phyloP scores from a whole-genome alignment of 2,329 filamentous ascomycete genomes.

The Mycosphaerella arachidis region DNA sequence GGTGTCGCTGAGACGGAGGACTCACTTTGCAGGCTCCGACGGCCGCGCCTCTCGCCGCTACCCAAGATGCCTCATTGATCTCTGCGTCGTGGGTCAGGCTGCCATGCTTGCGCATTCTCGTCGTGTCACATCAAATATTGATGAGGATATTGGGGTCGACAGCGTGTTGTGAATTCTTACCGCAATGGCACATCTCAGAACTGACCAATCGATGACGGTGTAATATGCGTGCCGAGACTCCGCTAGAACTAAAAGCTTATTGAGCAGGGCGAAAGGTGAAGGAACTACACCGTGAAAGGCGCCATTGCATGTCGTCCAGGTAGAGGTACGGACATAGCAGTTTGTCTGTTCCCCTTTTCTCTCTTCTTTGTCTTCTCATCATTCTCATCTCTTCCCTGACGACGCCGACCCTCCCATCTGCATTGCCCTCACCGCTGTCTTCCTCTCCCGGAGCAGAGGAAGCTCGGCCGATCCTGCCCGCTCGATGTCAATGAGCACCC shows the following conservation, averaged over 20 bases:
- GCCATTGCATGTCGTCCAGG: background rate
- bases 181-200: background rate
- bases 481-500: slow-evolving; percentile 19
- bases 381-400: slow-evolving; percentile 1
- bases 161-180: background rate
- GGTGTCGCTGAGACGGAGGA: background rate
- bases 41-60: slow-evolving; percentile 63
- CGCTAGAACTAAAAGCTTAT: background rate
- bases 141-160: background rate
- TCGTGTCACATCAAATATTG: slow-evolving; percentile 4
- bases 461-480: slow-evolving; percentile 6
- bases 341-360: slow-evolving; percentile 4
- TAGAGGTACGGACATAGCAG: background rate
- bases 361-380: background rate
- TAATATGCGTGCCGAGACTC: background rate
- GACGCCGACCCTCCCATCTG: background rate
- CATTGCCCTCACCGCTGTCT: background rate
- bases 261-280: background rate
- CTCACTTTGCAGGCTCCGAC: slow-evolving; percentile 61
- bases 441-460: slow-evolving; percentile 6
- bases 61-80: slow-evolving; percentile 65
- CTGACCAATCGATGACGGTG: background rate
- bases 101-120: slow-evolving; percentile 42
- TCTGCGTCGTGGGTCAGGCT: slow-evolving; percentile 59
- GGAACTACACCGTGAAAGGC: background rate